Evolutionary conservation across 257 asterid species (phyloP).

Genomic region (Solanum okadae): DNA sequence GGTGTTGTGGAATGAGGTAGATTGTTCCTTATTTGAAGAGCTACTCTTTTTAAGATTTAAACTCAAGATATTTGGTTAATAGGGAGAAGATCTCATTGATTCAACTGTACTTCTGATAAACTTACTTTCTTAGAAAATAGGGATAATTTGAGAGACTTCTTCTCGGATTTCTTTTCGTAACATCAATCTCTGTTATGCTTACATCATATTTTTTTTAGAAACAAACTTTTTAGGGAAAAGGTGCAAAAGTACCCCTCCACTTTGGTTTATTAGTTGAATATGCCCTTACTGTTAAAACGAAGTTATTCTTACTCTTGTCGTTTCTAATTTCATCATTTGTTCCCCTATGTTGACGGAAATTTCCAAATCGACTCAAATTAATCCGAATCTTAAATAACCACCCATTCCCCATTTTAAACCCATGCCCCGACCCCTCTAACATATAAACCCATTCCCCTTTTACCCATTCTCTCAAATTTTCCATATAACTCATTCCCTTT

Average conservation of each 20-base stretch:
- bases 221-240: background rate
- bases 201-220: background rate
- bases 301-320: background rate
- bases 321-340: background rate
- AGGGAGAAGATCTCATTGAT: background rate
- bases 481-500: no score
- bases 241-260: background rate
- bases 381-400: no score
- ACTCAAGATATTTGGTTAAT: background rate
- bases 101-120: background rate
- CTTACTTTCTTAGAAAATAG: background rate
- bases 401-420: no score
- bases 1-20: background rate
- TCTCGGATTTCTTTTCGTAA: background rate
- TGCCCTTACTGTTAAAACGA: background rate
- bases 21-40: background rate
- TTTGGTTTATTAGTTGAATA: background rate
- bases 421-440: no score
- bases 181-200: background rate
- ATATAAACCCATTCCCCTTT: no score
- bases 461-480: no score
- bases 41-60: background rate
- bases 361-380: no score
- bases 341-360: no score
- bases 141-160: background rate